phyloP scores from a whole-genome alignment of 306 rosid genomes.

The Trichosanthes truncata region DNA sequence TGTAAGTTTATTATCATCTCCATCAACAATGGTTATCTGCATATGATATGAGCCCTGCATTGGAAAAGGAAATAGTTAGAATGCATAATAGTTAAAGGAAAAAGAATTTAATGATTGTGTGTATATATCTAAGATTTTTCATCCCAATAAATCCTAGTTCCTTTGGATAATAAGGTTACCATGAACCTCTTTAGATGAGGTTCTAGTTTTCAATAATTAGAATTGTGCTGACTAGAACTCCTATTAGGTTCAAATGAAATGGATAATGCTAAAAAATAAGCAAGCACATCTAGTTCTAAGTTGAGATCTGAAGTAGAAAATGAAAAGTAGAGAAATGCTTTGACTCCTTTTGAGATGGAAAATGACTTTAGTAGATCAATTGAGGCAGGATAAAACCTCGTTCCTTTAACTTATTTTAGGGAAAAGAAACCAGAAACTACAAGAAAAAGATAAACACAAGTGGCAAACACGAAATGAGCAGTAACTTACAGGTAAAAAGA shows the following conservation, averaged over 20 bases:
- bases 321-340: not conserved
- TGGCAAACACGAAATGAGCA: not conserved
- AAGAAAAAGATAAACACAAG: not conserved
- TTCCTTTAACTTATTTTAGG: not conserved
- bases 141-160: not conserved
- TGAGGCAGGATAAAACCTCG: not conserved
- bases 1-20: conserved; percentile 38
- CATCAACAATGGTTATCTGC: conserved; percentile 60
- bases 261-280: not conserved
- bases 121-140: not conserved
- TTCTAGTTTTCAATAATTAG: not conserved
- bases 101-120: not conserved
- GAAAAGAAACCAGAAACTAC: not conserved
- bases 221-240: not conserved
- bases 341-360: not conserved
- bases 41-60: conserved; percentile 69
- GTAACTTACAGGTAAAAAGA: conserved; percentile 78
- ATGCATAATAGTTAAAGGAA: not conserved
- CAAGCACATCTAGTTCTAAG: not conserved
- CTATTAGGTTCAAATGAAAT: not conserved
- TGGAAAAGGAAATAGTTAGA: not conserved
- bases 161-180: not conserved
- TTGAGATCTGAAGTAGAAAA: not conserved
- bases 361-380: not conserved
- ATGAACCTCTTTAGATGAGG: not conserved